These are phyloP conservation scores for Chaetomiaceae sp. DNA, from an alignment of 2,329 filamentous ascomycete species.

Conservation along the genomic window DNA sequence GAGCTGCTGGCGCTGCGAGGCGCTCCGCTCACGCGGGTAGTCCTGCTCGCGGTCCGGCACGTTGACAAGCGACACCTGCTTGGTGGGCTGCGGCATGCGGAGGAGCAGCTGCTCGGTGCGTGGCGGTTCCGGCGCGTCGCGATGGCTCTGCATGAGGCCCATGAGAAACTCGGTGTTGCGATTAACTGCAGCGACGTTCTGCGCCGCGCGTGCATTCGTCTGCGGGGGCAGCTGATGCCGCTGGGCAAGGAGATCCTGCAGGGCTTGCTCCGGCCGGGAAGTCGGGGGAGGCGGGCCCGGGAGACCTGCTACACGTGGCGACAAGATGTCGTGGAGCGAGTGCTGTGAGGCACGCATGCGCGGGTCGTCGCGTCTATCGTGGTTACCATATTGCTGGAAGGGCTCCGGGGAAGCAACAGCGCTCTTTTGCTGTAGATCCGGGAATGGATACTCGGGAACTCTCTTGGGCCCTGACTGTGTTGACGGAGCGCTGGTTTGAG, in stretches of 20 bases:
- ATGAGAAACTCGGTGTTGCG: slow-evolving; percentile 79
- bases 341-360: slow-evolving; percentile 36
- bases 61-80: slow-evolving; percentile 41
- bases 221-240: slow-evolving; percentile 52
- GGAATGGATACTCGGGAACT: slow-evolving; percentile 15
- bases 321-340: slow-evolving; percentile 47
- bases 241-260: slow-evolving; percentile 55
- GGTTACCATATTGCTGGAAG: slow-evolving; percentile 41
- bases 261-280: slow-evolving; percentile 50
- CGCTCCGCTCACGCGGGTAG: slow-evolving; percentile 36
- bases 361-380: slow-evolving; percentile 40
- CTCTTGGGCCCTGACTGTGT: slow-evolving; percentile 19
- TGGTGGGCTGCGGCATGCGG: slow-evolving; percentile 47
- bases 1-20: slow-evolving; percentile 35
- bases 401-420: slow-evolving; percentile 42
- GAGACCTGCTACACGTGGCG: slow-evolving; percentile 42
- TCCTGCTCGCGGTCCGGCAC: slow-evolving; percentile 46
- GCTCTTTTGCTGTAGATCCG: slow-evolving; percentile 32
- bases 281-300: slow-evolving; percentile 38
- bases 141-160: slow-evolving; percentile 64
- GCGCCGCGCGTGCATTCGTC: slow-evolving; percentile 40
- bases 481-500: slow-evolving; percentile 26
- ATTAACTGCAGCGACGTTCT: slow-evolving; percentile 38
- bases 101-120: slow-evolving; percentile 48
- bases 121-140: slow-evolving; percentile 43